Conservation (phyloP, 2,329 filamentous ascomycete species). For the Phialophora chinensis region DNA sequence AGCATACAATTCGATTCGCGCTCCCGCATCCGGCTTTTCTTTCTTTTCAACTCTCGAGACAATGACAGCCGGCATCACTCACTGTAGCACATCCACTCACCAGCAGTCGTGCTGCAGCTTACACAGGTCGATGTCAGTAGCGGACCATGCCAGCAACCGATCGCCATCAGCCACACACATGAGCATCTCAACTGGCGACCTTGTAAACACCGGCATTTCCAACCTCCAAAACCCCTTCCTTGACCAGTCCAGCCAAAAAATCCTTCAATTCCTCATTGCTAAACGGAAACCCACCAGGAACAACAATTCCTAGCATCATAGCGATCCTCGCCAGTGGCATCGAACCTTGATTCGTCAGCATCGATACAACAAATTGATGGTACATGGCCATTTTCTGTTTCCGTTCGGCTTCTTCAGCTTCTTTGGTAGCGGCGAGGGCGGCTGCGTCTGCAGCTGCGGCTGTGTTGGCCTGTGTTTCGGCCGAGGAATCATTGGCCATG, state of each 20-base stretch:
- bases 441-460: slow-evolving; percentile 47
- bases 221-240: slow-evolving; percentile 71
- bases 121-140: not conserved
- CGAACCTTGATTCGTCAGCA: slow-evolving; percentile 89
- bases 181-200: not conserved
- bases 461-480: slow-evolving; percentile 29
- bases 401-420: slow-evolving; percentile 62
- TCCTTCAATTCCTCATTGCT: slow-evolving; percentile 85
- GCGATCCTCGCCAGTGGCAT: slow-evolving; percentile 82
- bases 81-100: not conserved
- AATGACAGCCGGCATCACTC: not conserved
- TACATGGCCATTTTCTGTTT: slow-evolving; percentile 76
- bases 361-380: slow-evolving; percentile 89
- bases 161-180: not conserved
- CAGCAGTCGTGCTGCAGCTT: not conserved
- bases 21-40: not conserved
- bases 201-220: slow-evolving; percentile 69
- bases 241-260: slow-evolving; percentile 80
- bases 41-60: not conserved
- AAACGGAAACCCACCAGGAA: slow-evolving; percentile 86
- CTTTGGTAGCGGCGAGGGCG: slow-evolving; percentile 51
- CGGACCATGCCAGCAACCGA: not conserved
- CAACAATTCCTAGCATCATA: slow-evolving; percentile 94
- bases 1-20: not conserved
- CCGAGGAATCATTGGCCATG: slow-evolving; percentile 29